Conservation (phyloP, 345 rosid species). For the Sonneratia caseolaris region DNA sequence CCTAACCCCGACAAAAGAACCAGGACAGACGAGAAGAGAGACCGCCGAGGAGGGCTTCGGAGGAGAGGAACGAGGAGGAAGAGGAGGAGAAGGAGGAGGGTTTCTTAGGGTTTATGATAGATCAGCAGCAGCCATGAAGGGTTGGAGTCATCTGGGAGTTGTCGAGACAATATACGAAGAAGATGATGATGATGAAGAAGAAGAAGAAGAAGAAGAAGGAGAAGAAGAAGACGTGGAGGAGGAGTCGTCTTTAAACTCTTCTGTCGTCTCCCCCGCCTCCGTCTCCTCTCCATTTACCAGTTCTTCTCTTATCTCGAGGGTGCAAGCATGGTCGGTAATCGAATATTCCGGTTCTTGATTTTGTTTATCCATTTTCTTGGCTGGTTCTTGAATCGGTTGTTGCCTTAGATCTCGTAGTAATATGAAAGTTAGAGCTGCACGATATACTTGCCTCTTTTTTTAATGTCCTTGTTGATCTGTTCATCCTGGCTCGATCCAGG, state of each 20-base stretch:
- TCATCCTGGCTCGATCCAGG: constrained; percentile 21
- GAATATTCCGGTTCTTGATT: not conserved
- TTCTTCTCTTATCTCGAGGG: constrained; percentile 40
- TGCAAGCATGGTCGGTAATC: constrained; percentile 44
- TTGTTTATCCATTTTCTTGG: not conserved
- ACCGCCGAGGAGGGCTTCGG: not conserved
- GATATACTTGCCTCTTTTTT: not conserved
- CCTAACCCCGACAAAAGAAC: constrained; percentile 8
- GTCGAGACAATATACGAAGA: constrained; percentile 85
- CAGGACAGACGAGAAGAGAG: not conserved
- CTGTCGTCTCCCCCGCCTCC: constrained; percentile 27
- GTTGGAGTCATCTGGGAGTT: constrained; percentile 49
- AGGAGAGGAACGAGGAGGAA: not conserved
- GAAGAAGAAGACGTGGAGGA: constrained; percentile 30
- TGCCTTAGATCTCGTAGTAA: not conserved
- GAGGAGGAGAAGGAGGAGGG: not conserved
- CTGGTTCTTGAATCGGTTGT: not conserved
- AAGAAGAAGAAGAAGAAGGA: constrained; percentile 13
- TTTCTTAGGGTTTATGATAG: not conserved
- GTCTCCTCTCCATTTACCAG: constrained; percentile 17
- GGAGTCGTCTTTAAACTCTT: constrained; percentile 13
- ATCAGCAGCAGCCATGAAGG: constrained; percentile 22
- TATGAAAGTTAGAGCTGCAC: not conserved
- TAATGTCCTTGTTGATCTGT: not conserved
- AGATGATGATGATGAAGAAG: constrained; percentile 27